phyloP scores from a whole-genome alignment of 805 yeast genomes.

The Debaryomyces maramus region DNA sequence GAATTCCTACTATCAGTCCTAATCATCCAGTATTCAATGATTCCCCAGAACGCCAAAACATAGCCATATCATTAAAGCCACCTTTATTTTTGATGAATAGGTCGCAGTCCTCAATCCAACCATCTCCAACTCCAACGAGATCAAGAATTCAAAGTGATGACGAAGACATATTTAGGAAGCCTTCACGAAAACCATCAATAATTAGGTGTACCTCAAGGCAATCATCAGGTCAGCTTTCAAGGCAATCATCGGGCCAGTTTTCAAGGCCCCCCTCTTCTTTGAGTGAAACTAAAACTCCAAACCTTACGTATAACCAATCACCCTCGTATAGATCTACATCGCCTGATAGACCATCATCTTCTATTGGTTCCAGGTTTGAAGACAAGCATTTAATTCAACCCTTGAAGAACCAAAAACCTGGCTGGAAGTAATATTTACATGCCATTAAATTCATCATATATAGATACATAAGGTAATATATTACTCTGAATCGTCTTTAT shows the following conservation, averaged over 20 bases:
- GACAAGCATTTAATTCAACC: constrained; percentile 30
- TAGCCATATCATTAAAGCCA: constrained; percentile 3
- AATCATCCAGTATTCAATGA: constrained; percentile 30
- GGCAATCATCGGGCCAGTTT: constrained; percentile 1
- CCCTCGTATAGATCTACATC: constrained; percentile 24
- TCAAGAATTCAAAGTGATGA: not conserved
- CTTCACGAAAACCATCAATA: constrained; percentile 6
- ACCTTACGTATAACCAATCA: constrained; percentile 13
- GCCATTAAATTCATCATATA: constrained; percentile 3
- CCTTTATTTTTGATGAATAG: constrained; percentile 10
- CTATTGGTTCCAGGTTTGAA: constrained; percentile 36
- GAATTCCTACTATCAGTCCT: constrained; percentile 30
- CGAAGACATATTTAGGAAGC: constrained; percentile 8
- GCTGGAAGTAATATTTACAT: constrained; percentile 17
- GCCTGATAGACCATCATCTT: constrained; percentile 35
- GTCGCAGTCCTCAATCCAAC: not conserved
- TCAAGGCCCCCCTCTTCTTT: constrained; percentile 14
- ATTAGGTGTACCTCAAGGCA: not conserved
- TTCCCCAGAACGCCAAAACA: constrained; percentile 19
- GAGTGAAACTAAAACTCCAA: constrained; percentile 16
- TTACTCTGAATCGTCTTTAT: not conserved
- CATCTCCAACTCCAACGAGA: constrained; percentile 5
- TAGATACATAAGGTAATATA: not conserved
- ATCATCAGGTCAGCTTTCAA: constrained; percentile 2
- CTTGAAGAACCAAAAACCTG: constrained; percentile 12